Evolutionary conservation across 2,329 filamentous ascomycete genomes (phyloP).

Genomic region (Zarea fungicola): DNA sequence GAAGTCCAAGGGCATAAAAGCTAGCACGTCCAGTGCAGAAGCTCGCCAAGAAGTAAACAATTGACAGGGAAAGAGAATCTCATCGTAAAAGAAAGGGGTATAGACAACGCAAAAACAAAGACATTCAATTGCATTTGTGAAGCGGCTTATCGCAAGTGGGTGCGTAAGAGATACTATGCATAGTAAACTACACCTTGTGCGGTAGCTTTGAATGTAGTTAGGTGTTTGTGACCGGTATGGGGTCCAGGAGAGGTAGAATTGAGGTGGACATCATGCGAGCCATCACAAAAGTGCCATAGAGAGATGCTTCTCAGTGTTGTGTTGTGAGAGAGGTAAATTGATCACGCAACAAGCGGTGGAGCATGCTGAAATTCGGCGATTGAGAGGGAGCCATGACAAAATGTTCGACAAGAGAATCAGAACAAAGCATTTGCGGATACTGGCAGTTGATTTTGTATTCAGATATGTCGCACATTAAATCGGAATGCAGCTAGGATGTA

Average conservation of each 20-base stretch:
- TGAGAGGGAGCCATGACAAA: not conserved
- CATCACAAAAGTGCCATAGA: not conserved
- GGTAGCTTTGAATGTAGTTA: not conserved
- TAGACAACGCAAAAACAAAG: conserved; percentile 13
- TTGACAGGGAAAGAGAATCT: conserved; percentile 2
- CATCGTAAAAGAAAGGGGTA: conserved; percentile 11
- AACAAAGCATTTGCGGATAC: not conserved
- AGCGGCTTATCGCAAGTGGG: conserved; percentile 2
- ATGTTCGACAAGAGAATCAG: not conserved
- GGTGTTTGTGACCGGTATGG: not conserved
- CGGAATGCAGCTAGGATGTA: not conserved
- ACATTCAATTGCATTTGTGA: conserved; percentile 8
- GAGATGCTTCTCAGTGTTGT: not conserved
- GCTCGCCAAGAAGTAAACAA: not conserved
- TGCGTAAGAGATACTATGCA: conserved; percentile 2
- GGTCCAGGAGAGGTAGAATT: not conserved
- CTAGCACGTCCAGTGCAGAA: conserved; percentile 4
- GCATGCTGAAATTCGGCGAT: not conserved
- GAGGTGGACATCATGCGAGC: not conserved
- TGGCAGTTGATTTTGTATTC: too few species aligned
- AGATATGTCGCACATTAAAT: not conserved
- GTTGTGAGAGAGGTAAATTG: not conserved
- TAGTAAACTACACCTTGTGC: conserved; percentile 1
- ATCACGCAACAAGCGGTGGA: not conserved
- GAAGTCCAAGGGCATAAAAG: not conserved